A percentile compares a stretch with the other conserved stretches of the same genome.
These are phyloP conservation scores for Salvia sclarea DNA, from an alignment of 305 asterid genomes.

Conservation along the genomic window DNA sequence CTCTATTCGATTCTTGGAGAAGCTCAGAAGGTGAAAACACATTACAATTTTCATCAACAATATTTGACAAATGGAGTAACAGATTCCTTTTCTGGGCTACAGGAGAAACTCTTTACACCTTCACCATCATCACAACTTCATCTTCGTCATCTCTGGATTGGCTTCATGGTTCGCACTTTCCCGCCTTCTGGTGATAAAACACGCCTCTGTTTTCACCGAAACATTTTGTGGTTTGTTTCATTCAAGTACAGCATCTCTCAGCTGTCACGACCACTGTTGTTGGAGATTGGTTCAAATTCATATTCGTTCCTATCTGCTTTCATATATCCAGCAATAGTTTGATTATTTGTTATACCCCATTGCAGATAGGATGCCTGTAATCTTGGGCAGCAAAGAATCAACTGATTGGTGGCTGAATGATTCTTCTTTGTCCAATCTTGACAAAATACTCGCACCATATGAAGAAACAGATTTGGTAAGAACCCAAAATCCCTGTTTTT, in stretches of 20 bases:
- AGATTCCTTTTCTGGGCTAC: conserved; percentile 26
- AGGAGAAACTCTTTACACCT: conserved; percentile 80
- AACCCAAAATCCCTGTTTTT: neutral
- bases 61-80: neutral
- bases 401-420: conserved; percentile 67
- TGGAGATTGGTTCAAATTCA: conserved; percentile 15
- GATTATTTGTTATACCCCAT: conserved; percentile 15
- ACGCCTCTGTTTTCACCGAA: neutral
- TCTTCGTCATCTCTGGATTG: conserved; percentile 75
- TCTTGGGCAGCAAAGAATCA: conserved; percentile 75
- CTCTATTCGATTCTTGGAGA: conserved; percentile 88
- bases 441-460: conserved; percentile 69
- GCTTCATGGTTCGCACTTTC: conserved; percentile 75
- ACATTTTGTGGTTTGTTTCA: neutral
- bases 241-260: neutral
- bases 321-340: conserved; percentile 6
- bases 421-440: conserved; percentile 57
- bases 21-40: conserved; percentile 62
- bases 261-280: neutral
- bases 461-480: conserved; percentile 77
- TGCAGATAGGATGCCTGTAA: conserved; percentile 97
- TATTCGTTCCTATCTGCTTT: neutral
- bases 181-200: conserved; percentile 2
- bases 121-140: conserved; percentile 83
- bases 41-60: neutral